A percentile compares a stretch with the other conserved stretches of the same genome.
Conservation (phyloP, 257 asterid species). For the Solanum piurae region DNA sequence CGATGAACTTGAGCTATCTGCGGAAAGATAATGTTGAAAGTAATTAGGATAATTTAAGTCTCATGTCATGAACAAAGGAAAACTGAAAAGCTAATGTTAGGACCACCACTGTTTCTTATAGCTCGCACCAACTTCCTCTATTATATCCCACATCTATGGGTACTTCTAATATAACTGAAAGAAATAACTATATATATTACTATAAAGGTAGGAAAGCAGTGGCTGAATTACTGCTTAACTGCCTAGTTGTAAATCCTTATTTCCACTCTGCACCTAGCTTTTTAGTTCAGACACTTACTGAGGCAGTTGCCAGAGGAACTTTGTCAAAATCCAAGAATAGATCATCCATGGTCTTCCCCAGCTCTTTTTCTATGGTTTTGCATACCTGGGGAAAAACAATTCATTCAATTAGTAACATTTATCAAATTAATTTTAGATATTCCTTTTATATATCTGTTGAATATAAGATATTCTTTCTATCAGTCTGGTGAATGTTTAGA, state of each 20-base stretch:
- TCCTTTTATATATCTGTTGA: neutral
- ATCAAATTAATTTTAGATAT: neutral
- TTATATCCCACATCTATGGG: neutral
- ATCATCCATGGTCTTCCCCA: conserved; percentile 76
- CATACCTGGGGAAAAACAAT: conserved; percentile 49
- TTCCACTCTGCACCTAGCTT: neutral
- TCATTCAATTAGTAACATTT: neutral
- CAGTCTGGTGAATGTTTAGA: neutral
- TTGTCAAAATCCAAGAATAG: conserved; percentile 65
- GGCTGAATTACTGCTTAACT: neutral
- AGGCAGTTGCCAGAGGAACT: conserved; percentile 86
- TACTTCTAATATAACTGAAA: neutral
- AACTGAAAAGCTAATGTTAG: neutral
- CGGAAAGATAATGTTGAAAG: neutral
- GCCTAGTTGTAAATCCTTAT: neutral
- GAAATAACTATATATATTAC: neutral
- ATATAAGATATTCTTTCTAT: neutral
- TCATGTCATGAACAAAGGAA: neutral
- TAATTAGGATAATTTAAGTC: neutral
- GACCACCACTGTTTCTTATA: neutral
- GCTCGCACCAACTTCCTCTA: neutral
- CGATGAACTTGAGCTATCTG: conserved; percentile 99
- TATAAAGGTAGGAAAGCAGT: neutral
- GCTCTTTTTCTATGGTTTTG: conserved; percentile 50
- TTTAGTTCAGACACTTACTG: conserved; percentile 43